phyloP scores from a whole-genome alignment of 164 flowering plant genomes.

The Amborella trichopoda region DNA sequence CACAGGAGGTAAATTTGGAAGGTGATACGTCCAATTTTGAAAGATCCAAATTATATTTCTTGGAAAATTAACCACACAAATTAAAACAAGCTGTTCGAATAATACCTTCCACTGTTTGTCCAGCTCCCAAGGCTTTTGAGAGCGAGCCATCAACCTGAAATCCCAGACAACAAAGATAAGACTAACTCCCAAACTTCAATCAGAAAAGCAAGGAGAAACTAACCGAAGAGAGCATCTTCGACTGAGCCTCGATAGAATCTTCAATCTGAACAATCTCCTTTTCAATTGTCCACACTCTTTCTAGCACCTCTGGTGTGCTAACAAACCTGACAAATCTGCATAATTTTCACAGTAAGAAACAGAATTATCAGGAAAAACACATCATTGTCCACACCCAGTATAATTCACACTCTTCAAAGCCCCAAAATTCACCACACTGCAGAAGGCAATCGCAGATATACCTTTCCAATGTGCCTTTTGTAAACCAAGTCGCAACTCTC shows the following conservation, averaged over 20 bases:
- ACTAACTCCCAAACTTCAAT: too few relatives aligned
- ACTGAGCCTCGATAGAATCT: conserved; percentile 43
- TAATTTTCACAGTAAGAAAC: conserved; percentile 2
- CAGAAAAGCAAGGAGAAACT: neutral
- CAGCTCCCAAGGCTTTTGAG: too few relatives aligned
- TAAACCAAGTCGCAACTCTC: conserved; percentile 47
- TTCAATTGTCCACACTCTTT: conserved; percentile 75
- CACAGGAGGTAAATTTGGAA: too few relatives aligned
- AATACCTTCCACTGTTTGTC: too few relatives aligned
- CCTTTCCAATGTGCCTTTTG: conserved; percentile 72
- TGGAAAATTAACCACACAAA: too few relatives aligned
- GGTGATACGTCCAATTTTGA: too few relatives aligned
- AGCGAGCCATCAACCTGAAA: too few relatives aligned
- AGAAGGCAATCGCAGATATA: conserved; percentile 6
- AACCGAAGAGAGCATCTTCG: conserved; percentile 27
- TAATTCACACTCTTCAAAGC: too few relatives aligned
- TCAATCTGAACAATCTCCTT: conserved; percentile 72
- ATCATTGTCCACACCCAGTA: too few relatives aligned
- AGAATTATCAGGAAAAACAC: neutral
- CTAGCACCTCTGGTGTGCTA: conserved; percentile 77
- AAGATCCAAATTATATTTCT: too few relatives aligned
- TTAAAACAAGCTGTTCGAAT: too few relatives aligned
- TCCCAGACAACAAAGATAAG: too few relatives aligned
- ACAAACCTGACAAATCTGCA: conserved; percentile 85
- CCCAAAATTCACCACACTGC: neutral